Conservation (phyloP, 495 filamentous ascomycete genomes). For the Aspergillus biplanus region DNA sequence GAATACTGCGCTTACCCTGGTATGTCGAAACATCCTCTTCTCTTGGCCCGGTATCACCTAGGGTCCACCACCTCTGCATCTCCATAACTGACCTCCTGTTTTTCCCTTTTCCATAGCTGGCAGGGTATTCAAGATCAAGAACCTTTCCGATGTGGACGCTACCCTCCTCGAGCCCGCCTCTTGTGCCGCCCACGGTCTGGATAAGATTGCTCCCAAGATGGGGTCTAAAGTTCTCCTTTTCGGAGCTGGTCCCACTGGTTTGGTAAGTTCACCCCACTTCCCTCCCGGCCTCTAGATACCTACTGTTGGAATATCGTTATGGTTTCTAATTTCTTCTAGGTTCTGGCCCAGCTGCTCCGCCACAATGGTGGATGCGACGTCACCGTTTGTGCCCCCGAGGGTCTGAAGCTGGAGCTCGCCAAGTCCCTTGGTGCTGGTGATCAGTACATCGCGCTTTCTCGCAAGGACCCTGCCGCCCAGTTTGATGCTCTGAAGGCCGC, state of each 20-base stretch:
- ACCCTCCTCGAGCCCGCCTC: slow-evolving; percentile 74
- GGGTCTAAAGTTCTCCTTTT: slow-evolving; percentile 68
- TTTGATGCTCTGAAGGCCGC: slow-evolving; percentile 64
- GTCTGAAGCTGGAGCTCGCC: slow-evolving; percentile 71
- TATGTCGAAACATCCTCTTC: slow-evolving; percentile 16
- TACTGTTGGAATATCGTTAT: background rate
- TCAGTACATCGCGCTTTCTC: slow-evolving; percentile 63
- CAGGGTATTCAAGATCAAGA: slow-evolving; percentile 71
- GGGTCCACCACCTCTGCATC: no score
- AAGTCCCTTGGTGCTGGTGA: slow-evolving; percentile 69
- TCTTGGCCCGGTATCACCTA: background rate
- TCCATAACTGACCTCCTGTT: background rate
- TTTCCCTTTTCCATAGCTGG: slow-evolving; percentile 43
- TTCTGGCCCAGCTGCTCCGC: slow-evolving; percentile 63
- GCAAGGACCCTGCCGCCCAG: slow-evolving; percentile 56
- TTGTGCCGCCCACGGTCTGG: slow-evolving; percentile 70
- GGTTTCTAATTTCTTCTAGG: slow-evolving; percentile 19
- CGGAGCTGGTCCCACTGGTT: slow-evolving; percentile 70
- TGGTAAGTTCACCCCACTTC: slow-evolving; percentile 34
- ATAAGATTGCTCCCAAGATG: slow-evolving; percentile 71
- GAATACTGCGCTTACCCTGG: slow-evolving; percentile 62
- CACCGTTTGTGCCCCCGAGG: slow-evolving; percentile 66
- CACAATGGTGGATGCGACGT: slow-evolving; percentile 68
- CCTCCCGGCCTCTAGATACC: background rate
- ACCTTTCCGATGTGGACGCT: slow-evolving; percentile 70